Conservation (phyloP, 208 protist species). For the Angomonas desouzai region DNA sequence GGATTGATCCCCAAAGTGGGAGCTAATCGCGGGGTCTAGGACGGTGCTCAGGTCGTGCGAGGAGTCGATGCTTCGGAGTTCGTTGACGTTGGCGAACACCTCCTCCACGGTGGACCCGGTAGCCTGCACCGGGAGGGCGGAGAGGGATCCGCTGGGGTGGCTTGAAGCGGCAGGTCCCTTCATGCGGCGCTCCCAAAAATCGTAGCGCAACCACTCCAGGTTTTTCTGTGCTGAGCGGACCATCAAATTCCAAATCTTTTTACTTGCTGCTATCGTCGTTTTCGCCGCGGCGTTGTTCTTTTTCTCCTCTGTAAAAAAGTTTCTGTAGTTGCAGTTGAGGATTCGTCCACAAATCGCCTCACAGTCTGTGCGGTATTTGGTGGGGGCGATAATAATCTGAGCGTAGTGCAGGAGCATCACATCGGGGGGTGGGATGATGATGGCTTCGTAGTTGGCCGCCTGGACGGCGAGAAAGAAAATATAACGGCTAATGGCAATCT, state of each 20-base stretch:
- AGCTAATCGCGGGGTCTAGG: conserved; percentile 73
- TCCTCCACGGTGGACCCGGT: conserved; percentile 9
- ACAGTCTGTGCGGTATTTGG: conserved; percentile 77
- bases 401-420: conserved; percentile 86
- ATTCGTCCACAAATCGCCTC: conserved; percentile 81
- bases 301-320: conserved; percentile 66
- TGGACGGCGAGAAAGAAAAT: conserved; percentile 89
- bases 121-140: background rate
- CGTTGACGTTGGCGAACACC: conserved; percentile 14
- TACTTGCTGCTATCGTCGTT: conserved; percentile 54
- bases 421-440: conserved; percentile 85
- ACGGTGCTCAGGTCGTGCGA: conserved; percentile 53
- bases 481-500: conserved; percentile 74
- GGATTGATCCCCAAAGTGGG: conserved; percentile 70
- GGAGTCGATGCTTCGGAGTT: conserved; percentile 44
- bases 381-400: conserved; percentile 64
- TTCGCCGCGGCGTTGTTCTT: conserved; percentile 42
- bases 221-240: conserved; percentile 70
- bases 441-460: conserved; percentile 80
- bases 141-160: background rate
- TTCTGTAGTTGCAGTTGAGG: conserved; percentile 83
- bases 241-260: conserved; percentile 86
- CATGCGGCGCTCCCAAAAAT: conserved; percentile 75
- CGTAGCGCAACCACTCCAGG: conserved; percentile 79
- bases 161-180: conserved; percentile 4